phyloP scores from a whole-genome alignment of 305 asterid species.

The Plantago lanceolata region DNA sequence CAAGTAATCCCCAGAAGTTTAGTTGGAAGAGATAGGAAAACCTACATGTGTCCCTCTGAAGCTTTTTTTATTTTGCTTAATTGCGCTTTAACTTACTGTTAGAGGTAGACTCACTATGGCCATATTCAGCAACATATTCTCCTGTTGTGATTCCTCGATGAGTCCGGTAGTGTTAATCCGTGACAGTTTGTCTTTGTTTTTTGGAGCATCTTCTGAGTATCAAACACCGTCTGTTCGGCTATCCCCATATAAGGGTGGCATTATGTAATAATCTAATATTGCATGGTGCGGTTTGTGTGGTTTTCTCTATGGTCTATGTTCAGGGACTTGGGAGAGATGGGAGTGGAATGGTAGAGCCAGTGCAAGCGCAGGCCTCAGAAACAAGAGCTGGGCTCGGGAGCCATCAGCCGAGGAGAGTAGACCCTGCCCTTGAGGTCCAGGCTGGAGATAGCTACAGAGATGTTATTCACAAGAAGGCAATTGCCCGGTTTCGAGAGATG shows the following conservation, averaged over 20 bases:
- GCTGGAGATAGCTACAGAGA: constrained; percentile 97
- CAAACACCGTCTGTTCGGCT: not conserved
- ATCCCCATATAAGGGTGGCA: constrained; percentile 28
- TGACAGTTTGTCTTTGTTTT: not conserved
- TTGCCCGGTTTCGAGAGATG: constrained; percentile 95
- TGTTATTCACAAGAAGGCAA: constrained; percentile 94
- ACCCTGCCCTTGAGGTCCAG: constrained; percentile 82
- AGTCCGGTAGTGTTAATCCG: not conserved
- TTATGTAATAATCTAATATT: constrained; percentile 37
- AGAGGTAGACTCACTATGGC: not conserved
- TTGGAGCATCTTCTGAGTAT: not conserved
- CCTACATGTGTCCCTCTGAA: no score
- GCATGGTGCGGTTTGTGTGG: constrained; percentile 32
- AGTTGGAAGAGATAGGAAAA: no score
- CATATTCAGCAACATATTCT: not conserved
- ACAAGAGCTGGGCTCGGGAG: constrained; percentile 85
- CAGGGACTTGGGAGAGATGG: constrained; percentile 97
- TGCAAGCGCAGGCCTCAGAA: constrained; percentile 68
- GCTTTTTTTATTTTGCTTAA: no score
- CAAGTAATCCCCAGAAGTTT: no score
- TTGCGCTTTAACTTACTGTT: not conserved
- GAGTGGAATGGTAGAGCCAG: constrained; percentile 96
- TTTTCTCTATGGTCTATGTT: constrained; percentile 30
- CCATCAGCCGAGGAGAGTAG: constrained; percentile 79
- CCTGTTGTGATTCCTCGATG: not conserved